Evolutionary conservation across 108 stramenopile species (phyloP), one percentile per base, ranked within the genome.

Genomic region (Poteriospumella lacustris): DNA sequence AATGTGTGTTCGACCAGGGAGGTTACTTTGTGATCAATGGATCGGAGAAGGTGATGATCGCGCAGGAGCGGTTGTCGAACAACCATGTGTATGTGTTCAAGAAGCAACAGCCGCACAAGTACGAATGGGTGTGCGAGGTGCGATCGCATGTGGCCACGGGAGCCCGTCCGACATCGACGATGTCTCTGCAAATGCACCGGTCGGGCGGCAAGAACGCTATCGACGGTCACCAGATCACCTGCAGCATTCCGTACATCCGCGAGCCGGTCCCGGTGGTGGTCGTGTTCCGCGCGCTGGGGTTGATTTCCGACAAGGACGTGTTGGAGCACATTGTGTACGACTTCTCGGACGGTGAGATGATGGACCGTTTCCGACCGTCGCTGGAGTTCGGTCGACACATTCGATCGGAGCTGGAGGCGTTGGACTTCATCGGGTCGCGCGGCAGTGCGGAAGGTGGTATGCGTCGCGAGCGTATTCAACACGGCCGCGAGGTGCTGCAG

Each of bases 1-100:
- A 99, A 83, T 99, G 98, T 83, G 94, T 96, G 77, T 99, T 93
- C 80, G 98, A 99, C 85, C 96, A 97, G 86, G 98, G 98, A 34
- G 98, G 98, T 19, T 99, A 99, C 88, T 99, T 99, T 87, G 92
- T 99, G 42, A 96, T 99, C 80, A 99, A 99, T 80, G 98, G 98
- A 9, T 90, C 91, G 38, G 98, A 99, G 82, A 99, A 84, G 82
- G 98, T 99, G 68, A 94, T 99, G 59, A 92, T 99, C 77, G 97
- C 97, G 0, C 95, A 96, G 80, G 98, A 99, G 81, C 93, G 97
- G 58, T 93, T 98, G 88, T 88, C 88, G 76, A 97, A 96, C 82
- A 99, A 99, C 88, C 43, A 83, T 73, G 96, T 99, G 19, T 99
- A 99, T 86, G 93, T 93, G 39, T 99, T 99, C 81, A 81, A 88